Evolutionary conservation across 352 stramenopile species (phyloP), one percentile per base, ranked within the genome.

Genomic region (Pythium folliculosum): DNA sequence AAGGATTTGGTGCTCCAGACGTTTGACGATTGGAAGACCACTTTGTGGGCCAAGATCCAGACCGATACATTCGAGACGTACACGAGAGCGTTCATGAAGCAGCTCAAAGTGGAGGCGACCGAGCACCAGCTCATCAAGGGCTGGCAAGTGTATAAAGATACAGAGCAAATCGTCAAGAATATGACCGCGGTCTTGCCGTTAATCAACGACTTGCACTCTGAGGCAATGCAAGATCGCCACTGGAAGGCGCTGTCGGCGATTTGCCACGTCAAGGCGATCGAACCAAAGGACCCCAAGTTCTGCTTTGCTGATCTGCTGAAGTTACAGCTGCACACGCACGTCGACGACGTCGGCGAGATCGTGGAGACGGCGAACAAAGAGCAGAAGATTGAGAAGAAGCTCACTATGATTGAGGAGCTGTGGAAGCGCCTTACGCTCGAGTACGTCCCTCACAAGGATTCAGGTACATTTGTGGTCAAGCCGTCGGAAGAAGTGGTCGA

Each of bases 131-230:
- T 96, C 32, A 91, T 95, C 65, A 96, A 96, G 65, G 73, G 78
- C 12, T 96, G 88, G 88, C 86, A 95, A 66, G 87, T 92, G 12
- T 94, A 94, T 75, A 94, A 94, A 52, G 88, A 96, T 57, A 89
- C 82, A 0, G 87, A 96, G 54, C 81, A 94, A 64, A 72, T 94
- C 9, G 88, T 93, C 19, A 96, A 95, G 70, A 94, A 96, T 62
- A 95, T 95, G 88, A 73, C 86, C 32, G 86, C 81, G 0, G 88
- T 96, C 2, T 52, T 96, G 9, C 87, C 88, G 8, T 73, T 99
- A 16, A 97, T 99, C 70, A 97, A 97, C 58, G 96, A 98, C 57
- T 77, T 99, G 38, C 95, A 98, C 77, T 97, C 91, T 1, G 88
- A 98, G 60, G 89, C 94, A 27, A 98, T 99, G 82, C 89, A 97